These are phyloP conservation scores for Neocallimastix lanati DNA, from an alignment of 192 early-diverging fungal species.

Conservation along the genomic window DNA sequence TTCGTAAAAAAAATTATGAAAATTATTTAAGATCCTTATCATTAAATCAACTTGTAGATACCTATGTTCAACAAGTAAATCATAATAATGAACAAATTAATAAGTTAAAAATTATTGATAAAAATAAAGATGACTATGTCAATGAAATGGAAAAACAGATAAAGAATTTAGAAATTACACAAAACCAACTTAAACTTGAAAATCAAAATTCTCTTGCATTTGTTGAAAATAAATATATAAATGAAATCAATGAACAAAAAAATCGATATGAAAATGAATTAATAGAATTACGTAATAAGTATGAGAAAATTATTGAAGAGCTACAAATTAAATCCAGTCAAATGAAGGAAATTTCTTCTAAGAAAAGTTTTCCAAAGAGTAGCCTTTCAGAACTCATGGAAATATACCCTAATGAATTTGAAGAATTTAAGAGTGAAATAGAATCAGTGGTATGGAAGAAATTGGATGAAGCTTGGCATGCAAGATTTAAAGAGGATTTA, in stretches of 20 bases:
- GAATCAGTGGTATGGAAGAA: neutral
- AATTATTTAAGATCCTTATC: neutral
- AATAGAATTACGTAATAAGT: neutral
- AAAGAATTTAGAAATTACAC: neutral
- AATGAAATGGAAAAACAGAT: neutral
- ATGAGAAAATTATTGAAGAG: neutral
- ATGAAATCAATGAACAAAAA: neutral
- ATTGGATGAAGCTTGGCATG: neutral
- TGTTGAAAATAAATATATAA: neutral
- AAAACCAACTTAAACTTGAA: neutral
- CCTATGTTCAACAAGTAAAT: neutral
- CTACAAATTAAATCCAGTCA: neutral
- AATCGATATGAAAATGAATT: neutral
- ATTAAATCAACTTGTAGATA: neutral
- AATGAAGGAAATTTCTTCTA: neutral
- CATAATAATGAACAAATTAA: neutral
- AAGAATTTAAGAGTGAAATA: neutral
- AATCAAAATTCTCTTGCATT: neutral
- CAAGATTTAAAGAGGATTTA: neutral
- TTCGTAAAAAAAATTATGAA: neutral
- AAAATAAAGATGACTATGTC: neutral
- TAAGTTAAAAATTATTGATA: neutral
- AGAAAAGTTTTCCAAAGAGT: neutral
- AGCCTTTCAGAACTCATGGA: neutral
- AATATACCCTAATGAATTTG: neutral